Base-by-base conservation (phyloP, 768 basidiomycete species). In the Trichaptum fuscoviolaceum region DNA sequence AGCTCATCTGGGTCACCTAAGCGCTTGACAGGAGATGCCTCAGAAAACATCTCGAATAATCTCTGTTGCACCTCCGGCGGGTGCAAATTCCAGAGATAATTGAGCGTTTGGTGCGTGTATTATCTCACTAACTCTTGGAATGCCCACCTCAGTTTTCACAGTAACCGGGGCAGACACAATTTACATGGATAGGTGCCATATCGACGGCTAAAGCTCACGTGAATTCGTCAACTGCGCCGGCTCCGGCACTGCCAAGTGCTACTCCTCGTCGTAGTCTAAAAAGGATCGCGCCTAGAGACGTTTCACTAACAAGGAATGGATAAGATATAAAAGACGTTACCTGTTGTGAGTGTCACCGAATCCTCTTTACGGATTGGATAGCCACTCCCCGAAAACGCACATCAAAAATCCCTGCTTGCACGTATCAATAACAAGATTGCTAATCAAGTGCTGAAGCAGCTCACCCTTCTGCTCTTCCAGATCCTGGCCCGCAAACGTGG, bases 161-260 rank as follows among this genome's bases (percentile, higher is more conserved):
- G 63, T 12, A n/a, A 18, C 68, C 68, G 7, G 66, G 65, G 30
- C 57, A 35, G 36, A 69, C 66, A 8, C 57, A 17, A 36, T 69
- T 69, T 10, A 69, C 68, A 9, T 66, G 62, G n/a, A 67, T 64
- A 5, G 68, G 68, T 7, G 68, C 68, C 18, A 69, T 62, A 25
- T 69, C 67, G 20, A 69, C 66, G 1, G 68, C 68, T 27, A 69
- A 57, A 1, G 67, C 66, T 7, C 68, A 52, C 24, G 63, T 35
- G 2, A 67, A n/a, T 12, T 52, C 63, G 63, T 69, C 68, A n/a
- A 69, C 58, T 6, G 66, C 62, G 36, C 68, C 68, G 3, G 36
- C 57, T 6, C 62, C 26, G 1, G 35, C 62, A 30, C 61, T 64
- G 17, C 35, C 12, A 7, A 69, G 26, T 1, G 63, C 10, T 27